Conservation (phyloP, 2,329 filamentous ascomycete genomes). For the Myotisia sp. region DNA sequence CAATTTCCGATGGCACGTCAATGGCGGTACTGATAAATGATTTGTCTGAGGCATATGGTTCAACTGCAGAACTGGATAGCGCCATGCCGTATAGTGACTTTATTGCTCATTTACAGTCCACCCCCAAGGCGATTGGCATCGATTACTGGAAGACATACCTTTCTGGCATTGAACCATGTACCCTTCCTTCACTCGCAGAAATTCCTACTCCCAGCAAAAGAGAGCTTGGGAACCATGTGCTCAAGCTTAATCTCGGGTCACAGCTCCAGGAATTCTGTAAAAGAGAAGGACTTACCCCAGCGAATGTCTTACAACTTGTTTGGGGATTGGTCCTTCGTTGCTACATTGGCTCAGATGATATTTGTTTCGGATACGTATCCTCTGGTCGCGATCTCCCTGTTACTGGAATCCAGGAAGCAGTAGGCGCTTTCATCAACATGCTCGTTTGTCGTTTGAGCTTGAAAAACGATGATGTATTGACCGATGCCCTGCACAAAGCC, state of each 20-base stretch:
- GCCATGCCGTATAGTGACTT: constrained; percentile 26
- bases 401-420: constrained; percentile 24
- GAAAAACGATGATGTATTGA: constrained; percentile 22
- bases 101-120: constrained; percentile 21
- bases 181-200: constrained; percentile 15
- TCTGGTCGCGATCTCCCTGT: constrained; percentile 28
- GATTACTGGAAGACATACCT: constrained; percentile 25
- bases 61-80: constrained; percentile 15
- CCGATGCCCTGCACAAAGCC: constrained; percentile 29
- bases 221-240: constrained; percentile 6
- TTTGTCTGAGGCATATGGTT: constrained; percentile 21
- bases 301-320: constrained; percentile 46
- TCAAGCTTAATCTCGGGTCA: constrained; percentile 8
- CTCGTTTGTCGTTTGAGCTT: constrained; percentile 37
- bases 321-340: constrained; percentile 25
- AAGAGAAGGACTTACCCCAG: constrained; percentile 12
- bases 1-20: constrained; percentile 25
- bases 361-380: constrained; percentile 29
- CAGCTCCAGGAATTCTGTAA: constrained; percentile 10
- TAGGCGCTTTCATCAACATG: constrained; percentile 40
- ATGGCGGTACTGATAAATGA: constrained; percentile 22
- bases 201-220: constrained; percentile 4
- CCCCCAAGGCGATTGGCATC: constrained; percentile 17
- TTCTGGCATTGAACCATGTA: constrained; percentile 20
- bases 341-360: constrained; percentile 25